Evolutionary conservation across 805 yeast species (phyloP).

Genomic region (Hanseniaspora opuntiae): DNA sequence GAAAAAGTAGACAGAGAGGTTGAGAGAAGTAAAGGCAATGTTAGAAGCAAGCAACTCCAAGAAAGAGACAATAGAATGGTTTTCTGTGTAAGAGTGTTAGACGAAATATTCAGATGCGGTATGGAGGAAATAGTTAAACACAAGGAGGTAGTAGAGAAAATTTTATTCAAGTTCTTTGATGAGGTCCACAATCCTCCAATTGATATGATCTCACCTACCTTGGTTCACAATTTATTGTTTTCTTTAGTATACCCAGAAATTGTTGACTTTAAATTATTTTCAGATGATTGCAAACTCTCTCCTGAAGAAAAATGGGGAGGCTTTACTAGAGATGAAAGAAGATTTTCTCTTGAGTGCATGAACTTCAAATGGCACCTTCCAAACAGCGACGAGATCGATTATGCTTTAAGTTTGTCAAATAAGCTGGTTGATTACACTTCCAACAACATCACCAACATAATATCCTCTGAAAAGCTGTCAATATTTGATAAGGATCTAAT

Average conservation of each 20-base stretch:
- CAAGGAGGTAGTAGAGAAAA: slow-evolving; percentile 32
- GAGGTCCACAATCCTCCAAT: slow-evolving; percentile 38
- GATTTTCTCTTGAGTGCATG: slow-evolving; percentile 38
- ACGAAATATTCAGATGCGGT: slow-evolving; percentile 59
- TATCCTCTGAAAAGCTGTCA: slow-evolving; percentile 16
- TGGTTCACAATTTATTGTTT: slow-evolving; percentile 54
- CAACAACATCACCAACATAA: slow-evolving; percentile 29
- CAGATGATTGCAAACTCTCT: slow-evolving; percentile 29
- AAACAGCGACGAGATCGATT: slow-evolving; percentile 35
- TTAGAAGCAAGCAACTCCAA: slow-evolving; percentile 50
- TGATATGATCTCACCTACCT: slow-evolving; percentile 43
- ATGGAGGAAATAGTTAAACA: slow-evolving; percentile 36
- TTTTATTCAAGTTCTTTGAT: slow-evolving; percentile 22
- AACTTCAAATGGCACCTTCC: slow-evolving; percentile 71
- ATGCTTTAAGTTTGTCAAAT: slow-evolving; percentile 49
- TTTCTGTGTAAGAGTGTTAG: slow-evolving; percentile 56
- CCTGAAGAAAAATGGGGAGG: slow-evolving; percentile 60
- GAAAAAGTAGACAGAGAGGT: slow-evolving; percentile 51
- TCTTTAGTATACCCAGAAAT: slow-evolving; percentile 50
- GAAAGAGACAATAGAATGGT: slow-evolving; percentile 69
- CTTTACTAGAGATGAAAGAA: slow-evolving; percentile 40
- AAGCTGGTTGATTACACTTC: slow-evolving; percentile 34
- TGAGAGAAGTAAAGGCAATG: slow-evolving; percentile 64
- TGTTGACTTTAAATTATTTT: slow-evolving; percentile 40
- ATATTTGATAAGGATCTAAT: slow-evolving; percentile 34